Conservation (phyloP, 345 rosid genomes). For the Stellera chamaejasme region DNA sequence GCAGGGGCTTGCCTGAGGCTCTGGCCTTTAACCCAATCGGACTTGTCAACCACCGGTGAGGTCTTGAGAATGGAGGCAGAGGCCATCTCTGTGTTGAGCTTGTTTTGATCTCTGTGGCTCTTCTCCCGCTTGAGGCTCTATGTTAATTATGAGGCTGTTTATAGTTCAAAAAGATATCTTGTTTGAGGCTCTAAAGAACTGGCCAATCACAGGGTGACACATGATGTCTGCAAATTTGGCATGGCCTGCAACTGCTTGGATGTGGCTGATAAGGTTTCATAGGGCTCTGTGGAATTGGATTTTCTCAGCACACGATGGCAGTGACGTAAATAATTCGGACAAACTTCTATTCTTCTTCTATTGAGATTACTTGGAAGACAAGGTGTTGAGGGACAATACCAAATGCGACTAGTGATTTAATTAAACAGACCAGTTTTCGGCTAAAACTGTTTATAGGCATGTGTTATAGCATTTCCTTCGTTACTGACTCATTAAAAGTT, state of each 20-base stretch:
- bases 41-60: constrained; percentile 14
- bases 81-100: constrained; percentile 8
- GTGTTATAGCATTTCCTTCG: too few species aligned
- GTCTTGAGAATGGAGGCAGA: constrained; percentile 21
- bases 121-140: background rate
- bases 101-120: background rate
- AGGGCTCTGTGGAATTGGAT: constrained; percentile 1
- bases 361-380: constrained; percentile 12
- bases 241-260: background rate
- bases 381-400: constrained; percentile 6
- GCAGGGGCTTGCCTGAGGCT: constrained; percentile 9
- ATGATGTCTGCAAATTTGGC: constrained; percentile 14
- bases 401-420: too few species aligned
- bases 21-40: constrained; percentile 22
- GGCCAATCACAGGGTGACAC: constrained; percentile 16
- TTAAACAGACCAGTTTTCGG: too few species aligned
- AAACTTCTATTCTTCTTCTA: constrained; percentile 1
- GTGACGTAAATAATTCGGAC: background rate
- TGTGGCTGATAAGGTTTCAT: constrained; percentile 3
- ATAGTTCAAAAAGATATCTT: constrained; percentile 18
- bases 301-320: constrained; percentile 1
- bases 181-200: constrained; percentile 23
- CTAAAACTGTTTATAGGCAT: too few species aligned
- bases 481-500: too few species aligned
- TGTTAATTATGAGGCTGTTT: constrained; percentile 2